Percentiles rank a stretch among this genome's conserved stretches.
These are phyloP conservation scores for Kuraishia ogatae DNA, from an alignment of 805 yeast genomes.

Conservation along the genomic window DNA sequence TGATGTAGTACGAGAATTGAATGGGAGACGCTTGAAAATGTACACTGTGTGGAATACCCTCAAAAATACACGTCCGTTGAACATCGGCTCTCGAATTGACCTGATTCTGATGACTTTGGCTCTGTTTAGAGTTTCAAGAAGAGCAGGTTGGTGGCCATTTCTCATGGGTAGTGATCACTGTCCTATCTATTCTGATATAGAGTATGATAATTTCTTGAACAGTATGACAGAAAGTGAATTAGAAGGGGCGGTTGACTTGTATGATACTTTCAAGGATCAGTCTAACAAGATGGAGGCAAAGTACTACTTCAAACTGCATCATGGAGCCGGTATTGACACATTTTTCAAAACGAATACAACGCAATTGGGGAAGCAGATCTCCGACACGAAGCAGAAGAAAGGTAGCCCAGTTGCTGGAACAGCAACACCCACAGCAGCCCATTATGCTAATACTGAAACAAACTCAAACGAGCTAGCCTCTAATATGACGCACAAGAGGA, in stretches of 20 bases:
- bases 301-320: constrained; percentile 30
- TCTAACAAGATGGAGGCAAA: constrained; percentile 45
- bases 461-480: background rate
- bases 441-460: background rate
- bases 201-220: constrained; percentile 9
- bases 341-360: constrained; percentile 14
- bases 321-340: constrained; percentile 18
- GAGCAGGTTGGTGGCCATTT: constrained; percentile 56
- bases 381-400: background rate
- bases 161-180: constrained; percentile 91
- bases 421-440: background rate
- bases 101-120: constrained; percentile 46
- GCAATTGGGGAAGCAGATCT: background rate
- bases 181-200: constrained; percentile 72
- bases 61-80: constrained; percentile 66
- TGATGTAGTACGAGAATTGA: constrained; percentile 50
- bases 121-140: constrained; percentile 22
- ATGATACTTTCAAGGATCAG: constrained; percentile 4
- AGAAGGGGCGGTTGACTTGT: constrained; percentile 1
- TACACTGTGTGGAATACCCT: constrained; percentile 92
- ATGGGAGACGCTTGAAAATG: constrained; percentile 52
- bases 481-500: background rate
- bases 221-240: background rate
- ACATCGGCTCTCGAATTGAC: constrained; percentile 86
- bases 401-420: background rate